These are phyloP conservation scores for Rutstroemia sp. DNA, from an alignment of 2,329 filamentous ascomycete species.

Conservation along the genomic window DNA sequence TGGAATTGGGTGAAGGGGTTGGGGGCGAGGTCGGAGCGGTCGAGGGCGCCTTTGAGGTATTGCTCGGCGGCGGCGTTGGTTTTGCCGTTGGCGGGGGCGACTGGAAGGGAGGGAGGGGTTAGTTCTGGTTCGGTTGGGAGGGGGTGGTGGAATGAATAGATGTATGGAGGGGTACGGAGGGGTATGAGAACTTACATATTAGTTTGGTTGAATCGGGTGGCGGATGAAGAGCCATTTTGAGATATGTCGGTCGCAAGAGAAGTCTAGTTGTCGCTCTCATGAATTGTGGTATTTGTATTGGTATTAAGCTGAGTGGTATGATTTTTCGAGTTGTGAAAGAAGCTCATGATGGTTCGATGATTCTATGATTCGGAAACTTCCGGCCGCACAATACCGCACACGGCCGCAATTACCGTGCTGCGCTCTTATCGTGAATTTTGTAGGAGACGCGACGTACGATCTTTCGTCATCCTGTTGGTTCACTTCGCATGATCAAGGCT, in stretches of 20 bases:
- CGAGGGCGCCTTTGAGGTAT: conserved; percentile 61
- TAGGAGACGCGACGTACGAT: too few relatives aligned
- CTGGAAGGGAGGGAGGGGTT: conserved; percentile 24
- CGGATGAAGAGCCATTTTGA: conserved; percentile 26
- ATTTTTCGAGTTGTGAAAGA: too few relatives aligned
- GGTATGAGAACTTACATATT: conserved; percentile 23
- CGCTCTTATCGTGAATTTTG: too few relatives aligned
- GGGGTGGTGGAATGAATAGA: too few relatives aligned
- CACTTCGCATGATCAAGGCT: too few relatives aligned
- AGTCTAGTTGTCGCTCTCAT: conserved; percentile 18
- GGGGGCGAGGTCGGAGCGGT: conserved; percentile 50
- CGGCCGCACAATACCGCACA: too few relatives aligned
- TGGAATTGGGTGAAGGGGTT: conserved; percentile 81
- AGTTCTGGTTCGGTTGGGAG: neutral
- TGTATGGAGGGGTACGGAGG: neutral
- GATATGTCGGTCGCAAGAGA: conserved; percentile 12
- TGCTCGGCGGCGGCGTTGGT: conserved; percentile 62
- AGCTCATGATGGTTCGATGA: too few relatives aligned
- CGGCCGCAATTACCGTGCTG: too few relatives aligned
- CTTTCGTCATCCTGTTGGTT: too few relatives aligned
- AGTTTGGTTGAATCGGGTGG: conserved; percentile 22
- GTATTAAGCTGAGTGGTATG: too few relatives aligned
- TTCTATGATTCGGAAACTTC: too few relatives aligned
- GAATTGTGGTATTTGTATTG: neutral
- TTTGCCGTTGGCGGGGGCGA: conserved; percentile 57